Conservation (phyloP, 768 basidiomycete species). For the Tubosaeta sp. region DNA sequence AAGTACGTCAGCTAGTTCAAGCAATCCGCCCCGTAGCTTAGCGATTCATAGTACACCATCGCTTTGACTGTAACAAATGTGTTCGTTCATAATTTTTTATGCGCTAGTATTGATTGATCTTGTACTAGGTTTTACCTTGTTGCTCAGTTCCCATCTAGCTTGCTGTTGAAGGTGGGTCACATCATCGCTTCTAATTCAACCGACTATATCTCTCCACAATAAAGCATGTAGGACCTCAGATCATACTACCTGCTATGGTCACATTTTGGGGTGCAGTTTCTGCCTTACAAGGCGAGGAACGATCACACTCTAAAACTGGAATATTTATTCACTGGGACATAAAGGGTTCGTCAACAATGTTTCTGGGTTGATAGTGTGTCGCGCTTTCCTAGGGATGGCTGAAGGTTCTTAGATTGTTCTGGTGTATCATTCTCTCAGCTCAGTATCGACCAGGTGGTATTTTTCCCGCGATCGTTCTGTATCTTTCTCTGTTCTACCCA, state of each 20-base stretch:
- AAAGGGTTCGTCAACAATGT: slow-evolving; percentile 44
- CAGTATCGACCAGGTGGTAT: slow-evolving; percentile 40
- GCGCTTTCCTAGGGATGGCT: slow-evolving; percentile 48
- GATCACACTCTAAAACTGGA: background rate
- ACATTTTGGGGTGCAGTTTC: slow-evolving; percentile 60
- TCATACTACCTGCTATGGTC: slow-evolving; percentile 57
- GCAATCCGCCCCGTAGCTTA: background rate
- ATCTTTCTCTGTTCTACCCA: slow-evolving; percentile 48
- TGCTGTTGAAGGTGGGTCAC: slow-evolving; percentile 45
- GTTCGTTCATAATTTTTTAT: slow-evolving; percentile 8
- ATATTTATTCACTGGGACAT: background rate
- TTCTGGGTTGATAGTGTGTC: slow-evolving; percentile 49
- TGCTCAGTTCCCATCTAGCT: slow-evolving; percentile 56
- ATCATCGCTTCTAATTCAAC: background rate
- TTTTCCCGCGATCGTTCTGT: slow-evolving; percentile 55
- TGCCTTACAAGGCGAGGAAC: slow-evolving; percentile 48
- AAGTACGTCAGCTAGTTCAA: slow-evolving; percentile 27
- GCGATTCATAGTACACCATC: slow-evolving; percentile 29
- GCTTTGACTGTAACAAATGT: slow-evolving; percentile 28
- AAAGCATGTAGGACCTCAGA: slow-evolving; percentile 45
- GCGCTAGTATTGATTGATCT: background rate
- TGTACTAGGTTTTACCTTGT: slow-evolving; percentile 41
- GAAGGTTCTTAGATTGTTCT: slow-evolving; percentile 43
- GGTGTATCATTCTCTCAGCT: background rate
- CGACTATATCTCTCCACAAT: background rate